Evolutionary conservation across 306 rosid species (phyloP).

Genomic region (Sophora flavescens): DNA sequence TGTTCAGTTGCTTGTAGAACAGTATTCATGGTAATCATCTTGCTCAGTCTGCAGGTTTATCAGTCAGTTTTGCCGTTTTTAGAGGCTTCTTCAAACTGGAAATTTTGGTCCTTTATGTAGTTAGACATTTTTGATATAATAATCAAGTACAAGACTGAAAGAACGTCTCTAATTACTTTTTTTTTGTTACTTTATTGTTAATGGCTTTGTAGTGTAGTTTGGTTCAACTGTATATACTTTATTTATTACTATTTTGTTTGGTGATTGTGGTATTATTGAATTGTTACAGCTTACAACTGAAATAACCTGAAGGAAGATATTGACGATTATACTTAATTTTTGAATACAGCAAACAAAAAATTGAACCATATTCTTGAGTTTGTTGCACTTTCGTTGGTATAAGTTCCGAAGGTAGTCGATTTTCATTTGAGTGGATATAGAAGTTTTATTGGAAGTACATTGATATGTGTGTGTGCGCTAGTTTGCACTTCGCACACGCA

Average conservation of each 20-base stretch:
- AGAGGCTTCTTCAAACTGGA: constrained; percentile 55
- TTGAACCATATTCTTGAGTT: constrained; percentile 4
- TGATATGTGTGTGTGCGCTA: too few species aligned
- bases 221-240: constrained; percentile 65
- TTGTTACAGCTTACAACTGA: constrained; percentile 21
- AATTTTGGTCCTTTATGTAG: constrained; percentile 56
- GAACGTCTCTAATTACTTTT: constrained; percentile 38
- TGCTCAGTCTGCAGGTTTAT: constrained; percentile 57
- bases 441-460: too few species aligned
- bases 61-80: constrained; percentile 45
- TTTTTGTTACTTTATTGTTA: constrained; percentile 44
- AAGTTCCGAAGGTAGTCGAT: not conserved
- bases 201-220: constrained; percentile 61
- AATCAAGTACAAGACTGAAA: constrained; percentile 53
- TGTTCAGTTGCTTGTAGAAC: constrained; percentile 18
- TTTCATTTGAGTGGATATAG: not conserved
- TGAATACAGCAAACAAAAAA: not conserved
- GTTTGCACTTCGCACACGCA: too few species aligned
- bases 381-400: not conserved
- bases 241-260: constrained; percentile 32
- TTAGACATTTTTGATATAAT: constrained; percentile 64
- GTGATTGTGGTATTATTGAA: constrained; percentile 6
- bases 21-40: constrained; percentile 42
- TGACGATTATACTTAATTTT: not conserved
- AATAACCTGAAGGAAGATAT: constrained; percentile 40